Evolutionary conservation across 2,329 filamentous ascomycete species (phyloP), one percentile per base, ranked within the genome.

Genomic region (Monosporascus sp.): DNA sequence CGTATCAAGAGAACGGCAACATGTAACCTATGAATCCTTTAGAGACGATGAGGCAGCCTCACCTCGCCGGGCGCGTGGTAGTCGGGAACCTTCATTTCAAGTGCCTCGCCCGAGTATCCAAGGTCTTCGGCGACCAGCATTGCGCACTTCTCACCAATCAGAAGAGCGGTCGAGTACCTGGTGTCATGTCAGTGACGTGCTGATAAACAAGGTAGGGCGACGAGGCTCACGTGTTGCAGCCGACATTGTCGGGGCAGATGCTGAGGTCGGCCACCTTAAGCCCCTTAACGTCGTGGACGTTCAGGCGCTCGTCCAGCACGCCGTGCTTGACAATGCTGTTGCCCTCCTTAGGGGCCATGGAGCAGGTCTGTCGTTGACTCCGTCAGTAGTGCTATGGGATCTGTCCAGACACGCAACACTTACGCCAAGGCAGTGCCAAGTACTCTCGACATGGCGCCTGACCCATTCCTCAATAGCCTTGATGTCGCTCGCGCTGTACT

Each of bases 291-390:
- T 87, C 88, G 66, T 91, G 86, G 3, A 91, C 87, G 60, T 90
- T 91, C 52, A 91, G 78, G 55, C 87, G 81, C 70, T 89, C 86
- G 65, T 91, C 88, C 38, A 91, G 72, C 0, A 91, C 88, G 55
- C 88, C 88, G 63, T 91, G 86, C 74, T 88, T 89, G 68, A 91
- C 87, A 64, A 92, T 89, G 63, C 81, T 85, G 74, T 91, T 92
- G 55, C 89, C 88, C 64, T 90, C 81, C 55, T 73, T 79, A 5
- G 88, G 88, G 0, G 86, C 87, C 86, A 91, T 91, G 50, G 84
- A 88, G 73, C 87, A 90, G 1, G 87, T 91, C 71, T 74, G 49
- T 46, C 5, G 18, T 26, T 20, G 5, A 50, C 50, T 24, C 17
- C 31, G 49, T 40, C 6, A 51, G 53, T 20, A 51, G 41, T 44